These are phyloP conservation scores for Lasiosphaeria ovina DNA, from an alignment of 495 filamentous ascomycete species.

Conservation along the genomic window DNA sequence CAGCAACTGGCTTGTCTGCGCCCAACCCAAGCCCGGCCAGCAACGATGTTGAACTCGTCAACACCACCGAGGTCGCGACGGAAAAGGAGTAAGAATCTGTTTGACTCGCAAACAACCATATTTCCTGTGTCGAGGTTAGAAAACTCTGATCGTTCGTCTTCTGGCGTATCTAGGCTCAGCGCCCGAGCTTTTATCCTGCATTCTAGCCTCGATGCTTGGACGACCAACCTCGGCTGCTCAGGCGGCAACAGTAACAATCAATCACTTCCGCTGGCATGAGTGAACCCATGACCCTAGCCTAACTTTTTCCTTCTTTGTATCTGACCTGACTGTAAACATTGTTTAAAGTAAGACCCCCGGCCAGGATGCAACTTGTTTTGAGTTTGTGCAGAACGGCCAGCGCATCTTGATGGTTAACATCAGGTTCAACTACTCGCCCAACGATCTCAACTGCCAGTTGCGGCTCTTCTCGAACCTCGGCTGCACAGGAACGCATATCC, in stretches of 20 bases:
- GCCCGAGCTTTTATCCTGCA: neutral
- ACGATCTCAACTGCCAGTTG: neutral
- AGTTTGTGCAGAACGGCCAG: neutral
- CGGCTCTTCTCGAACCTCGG: neutral
- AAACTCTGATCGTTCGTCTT: neutral
- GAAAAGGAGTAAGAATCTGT: neutral
- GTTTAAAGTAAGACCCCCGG: neutral
- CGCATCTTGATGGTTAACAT: neutral
- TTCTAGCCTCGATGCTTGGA: neutral
- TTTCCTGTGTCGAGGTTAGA: neutral
- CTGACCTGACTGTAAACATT: neutral
- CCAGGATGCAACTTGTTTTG: neutral
- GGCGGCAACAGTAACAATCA: neutral
- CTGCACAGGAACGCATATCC: neutral
- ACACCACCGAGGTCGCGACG: neutral
- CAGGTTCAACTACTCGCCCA: neutral
- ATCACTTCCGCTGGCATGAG: neutral
- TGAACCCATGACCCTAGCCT: neutral
- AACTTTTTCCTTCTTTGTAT: neutral
- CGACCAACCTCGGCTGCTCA: neutral
- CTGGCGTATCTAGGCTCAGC: neutral
- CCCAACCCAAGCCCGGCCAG: neutral
- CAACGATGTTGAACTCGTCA: neutral
- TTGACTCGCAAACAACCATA: neutral
- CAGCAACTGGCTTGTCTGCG: neutral